Conservation (phyloP, 495 filamentous ascomycete species). For the Paragyromitra xinjiangensis region DNA sequence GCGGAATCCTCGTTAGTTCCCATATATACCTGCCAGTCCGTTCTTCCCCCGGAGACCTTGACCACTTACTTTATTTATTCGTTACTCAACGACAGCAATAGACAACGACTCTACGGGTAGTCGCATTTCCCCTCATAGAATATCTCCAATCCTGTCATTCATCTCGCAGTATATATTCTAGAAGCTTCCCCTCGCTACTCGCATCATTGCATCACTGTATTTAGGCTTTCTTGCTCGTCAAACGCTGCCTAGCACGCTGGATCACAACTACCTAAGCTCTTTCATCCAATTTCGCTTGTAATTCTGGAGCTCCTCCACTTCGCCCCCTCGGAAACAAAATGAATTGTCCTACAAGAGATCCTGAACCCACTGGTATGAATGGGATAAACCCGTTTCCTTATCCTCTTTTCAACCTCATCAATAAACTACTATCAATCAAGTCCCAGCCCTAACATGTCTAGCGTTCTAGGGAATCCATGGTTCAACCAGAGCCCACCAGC, state of each 20-base stretch:
- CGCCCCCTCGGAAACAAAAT: slow-evolving; percentile 31
- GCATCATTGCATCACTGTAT: slow-evolving; percentile 4
- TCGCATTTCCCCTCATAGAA: neutral
- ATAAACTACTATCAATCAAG: slow-evolving; percentile 9
- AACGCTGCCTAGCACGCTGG: neutral
- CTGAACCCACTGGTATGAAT: slow-evolving; percentile 52
- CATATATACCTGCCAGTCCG: slow-evolving; percentile 1
- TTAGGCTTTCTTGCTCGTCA: neutral
- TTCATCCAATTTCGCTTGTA: neutral
- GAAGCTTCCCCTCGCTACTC: neutral
- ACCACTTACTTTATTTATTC: neutral
- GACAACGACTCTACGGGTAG: neutral
- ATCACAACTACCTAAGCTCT: neutral
- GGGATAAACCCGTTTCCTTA: neutral
- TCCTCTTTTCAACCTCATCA: neutral
- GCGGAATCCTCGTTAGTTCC: neutral
- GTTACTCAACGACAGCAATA: neutral
- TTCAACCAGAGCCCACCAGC: slow-evolving; percentile 54
- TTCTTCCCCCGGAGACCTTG: neutral
- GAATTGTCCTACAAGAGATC: slow-evolving; percentile 57
- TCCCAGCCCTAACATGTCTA: slow-evolving; percentile 16
- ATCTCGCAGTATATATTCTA: neutral
- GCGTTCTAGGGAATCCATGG: slow-evolving; percentile 48
- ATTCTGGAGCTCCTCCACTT: slow-evolving; percentile 15
- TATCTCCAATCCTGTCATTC: neutral